phyloP scores from a whole-genome alignment of 805 yeast species.

The Pichia paraexigua region DNA sequence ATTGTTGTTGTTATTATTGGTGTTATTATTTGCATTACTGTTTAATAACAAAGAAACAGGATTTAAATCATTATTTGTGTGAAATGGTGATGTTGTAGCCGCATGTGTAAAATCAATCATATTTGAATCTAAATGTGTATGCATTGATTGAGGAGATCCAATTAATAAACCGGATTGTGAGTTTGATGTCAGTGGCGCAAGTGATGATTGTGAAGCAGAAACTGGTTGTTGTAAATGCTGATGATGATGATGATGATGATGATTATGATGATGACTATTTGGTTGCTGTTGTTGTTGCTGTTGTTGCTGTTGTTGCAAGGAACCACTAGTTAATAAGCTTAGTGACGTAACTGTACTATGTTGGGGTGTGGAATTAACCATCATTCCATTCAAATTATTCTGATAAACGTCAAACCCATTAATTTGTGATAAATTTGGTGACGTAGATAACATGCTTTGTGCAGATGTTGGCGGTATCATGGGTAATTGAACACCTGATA shows the following conservation, averaged over 20 bases:
- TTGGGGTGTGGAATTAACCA: conserved; percentile 7
- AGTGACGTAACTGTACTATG: conserved; percentile 14
- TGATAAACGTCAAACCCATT: conserved; percentile 9
- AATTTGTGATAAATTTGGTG: conserved; percentile 11
- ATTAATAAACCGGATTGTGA: neutral
- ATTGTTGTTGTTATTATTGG: neutral
- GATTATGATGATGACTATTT: neutral
- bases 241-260: neutral
- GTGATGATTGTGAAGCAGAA: neutral
- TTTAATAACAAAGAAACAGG: conserved; percentile 8
- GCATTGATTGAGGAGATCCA: conserved; percentile 6
- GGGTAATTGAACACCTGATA: neutral
- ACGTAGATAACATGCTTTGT: neutral
- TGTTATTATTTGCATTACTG: conserved; percentile 2
- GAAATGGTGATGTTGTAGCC: conserved; percentile 15
- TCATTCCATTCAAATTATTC: neutral
- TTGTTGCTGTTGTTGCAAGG: neutral
- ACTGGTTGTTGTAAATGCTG: neutral
- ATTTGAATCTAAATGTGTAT: neutral
- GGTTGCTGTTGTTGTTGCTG: neutral
- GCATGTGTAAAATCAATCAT: conserved; percentile 11
- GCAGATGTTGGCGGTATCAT: neutral
- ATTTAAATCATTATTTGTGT: neutral
- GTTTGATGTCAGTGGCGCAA: neutral
- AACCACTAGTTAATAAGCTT: conserved; percentile 13